Conservation (phyloP, 164 flowering plant species). For the Piper betle region DNA sequence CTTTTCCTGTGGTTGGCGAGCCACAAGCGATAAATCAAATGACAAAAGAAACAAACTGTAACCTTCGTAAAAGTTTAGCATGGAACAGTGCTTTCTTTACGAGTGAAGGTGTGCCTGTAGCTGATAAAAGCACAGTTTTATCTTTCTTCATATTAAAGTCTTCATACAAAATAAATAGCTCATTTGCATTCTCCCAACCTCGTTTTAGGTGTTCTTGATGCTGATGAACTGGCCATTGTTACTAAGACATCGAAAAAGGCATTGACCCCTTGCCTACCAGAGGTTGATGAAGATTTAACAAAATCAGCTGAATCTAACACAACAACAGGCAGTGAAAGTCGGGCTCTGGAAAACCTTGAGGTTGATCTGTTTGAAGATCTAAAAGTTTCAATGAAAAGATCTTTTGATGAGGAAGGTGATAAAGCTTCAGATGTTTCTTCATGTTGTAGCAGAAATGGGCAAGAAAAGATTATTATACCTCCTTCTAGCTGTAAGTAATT, state of each 20-base stretch:
- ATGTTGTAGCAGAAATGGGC: conserved; percentile 14
- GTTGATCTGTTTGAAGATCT: conserved; percentile 64
- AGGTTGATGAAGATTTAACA: conserved; percentile 61
- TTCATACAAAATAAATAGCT: neutral
- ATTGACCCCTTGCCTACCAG: conserved; percentile 32
- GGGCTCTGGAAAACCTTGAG: conserved; percentile 50
- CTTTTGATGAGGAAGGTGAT: conserved; percentile 9
- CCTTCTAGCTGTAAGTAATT: conserved; percentile 27
- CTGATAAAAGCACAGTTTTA: neutral
- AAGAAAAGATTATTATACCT: conserved; percentile 9
- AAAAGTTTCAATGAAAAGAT: conserved; percentile 72
- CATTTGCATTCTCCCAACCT: neutral
- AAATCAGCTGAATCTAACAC: conserved; percentile 53
- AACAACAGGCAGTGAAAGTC: conserved; percentile 57
- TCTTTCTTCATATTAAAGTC: neutral
- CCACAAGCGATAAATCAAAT: conserved; percentile 25
- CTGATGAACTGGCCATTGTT: conserved; percentile 76
- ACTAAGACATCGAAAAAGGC: conserved; percentile 37
- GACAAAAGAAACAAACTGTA: conserved; percentile 37
- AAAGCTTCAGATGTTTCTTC: conserved; percentile 15
- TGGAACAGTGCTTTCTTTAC: conserved; percentile 97
- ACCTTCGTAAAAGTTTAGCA: conserved; percentile 94
- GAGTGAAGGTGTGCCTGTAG: conserved; percentile 38
- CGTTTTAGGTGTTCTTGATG: conserved; percentile 64
- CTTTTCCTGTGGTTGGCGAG: conserved; percentile 18